Percentiles rank a stretch among this genome's conserved stretches.
These are phyloP conservation scores for Plantago ovata DNA, from an alignment of 257 asterid species.

Conservation along the genomic window DNA sequence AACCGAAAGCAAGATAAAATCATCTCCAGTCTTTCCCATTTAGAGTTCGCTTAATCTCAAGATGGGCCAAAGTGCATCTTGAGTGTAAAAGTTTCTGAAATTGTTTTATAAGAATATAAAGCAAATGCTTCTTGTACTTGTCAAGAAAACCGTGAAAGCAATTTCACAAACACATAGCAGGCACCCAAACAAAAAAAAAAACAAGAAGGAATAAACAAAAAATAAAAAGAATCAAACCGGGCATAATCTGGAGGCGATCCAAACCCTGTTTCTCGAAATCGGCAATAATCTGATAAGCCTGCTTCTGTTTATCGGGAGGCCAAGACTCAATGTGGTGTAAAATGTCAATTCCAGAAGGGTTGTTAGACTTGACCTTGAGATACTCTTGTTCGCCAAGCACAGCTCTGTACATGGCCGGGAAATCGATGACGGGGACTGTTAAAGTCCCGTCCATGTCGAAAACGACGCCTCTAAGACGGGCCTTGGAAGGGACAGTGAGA, in stretches of 20 bases:
- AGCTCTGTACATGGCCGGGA: constrained; percentile 81
- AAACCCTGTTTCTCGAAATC: constrained; percentile 77
- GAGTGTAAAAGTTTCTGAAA: no score
- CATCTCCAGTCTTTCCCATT: no score
- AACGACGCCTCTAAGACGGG: constrained; percentile 74
- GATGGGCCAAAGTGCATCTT: no score
- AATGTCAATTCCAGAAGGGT: constrained; percentile 81
- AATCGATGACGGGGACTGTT: constrained; percentile 89
- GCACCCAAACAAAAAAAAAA: no score
- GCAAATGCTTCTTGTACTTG: no score
- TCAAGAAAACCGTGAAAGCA: no score
- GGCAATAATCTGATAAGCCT: constrained; percentile 64
- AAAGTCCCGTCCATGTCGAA: constrained; percentile 99
- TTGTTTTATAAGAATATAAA: no score
- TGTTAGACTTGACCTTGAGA: constrained; percentile 34
- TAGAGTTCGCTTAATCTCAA: no score
- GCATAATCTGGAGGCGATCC: constrained; percentile 94
- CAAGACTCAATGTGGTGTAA: constrained; percentile 79
- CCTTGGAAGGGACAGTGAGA: no score
- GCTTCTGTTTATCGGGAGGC: constrained; percentile 64
- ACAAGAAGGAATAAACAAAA: background rate
- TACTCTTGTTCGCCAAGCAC: constrained; percentile 84
- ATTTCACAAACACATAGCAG: no score
- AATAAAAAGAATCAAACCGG: constrained; percentile 42
- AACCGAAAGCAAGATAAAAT: no score